phyloP scores from a whole-genome alignment of 1,139 yeast species.

The Blastobotrys indianensis region DNA sequence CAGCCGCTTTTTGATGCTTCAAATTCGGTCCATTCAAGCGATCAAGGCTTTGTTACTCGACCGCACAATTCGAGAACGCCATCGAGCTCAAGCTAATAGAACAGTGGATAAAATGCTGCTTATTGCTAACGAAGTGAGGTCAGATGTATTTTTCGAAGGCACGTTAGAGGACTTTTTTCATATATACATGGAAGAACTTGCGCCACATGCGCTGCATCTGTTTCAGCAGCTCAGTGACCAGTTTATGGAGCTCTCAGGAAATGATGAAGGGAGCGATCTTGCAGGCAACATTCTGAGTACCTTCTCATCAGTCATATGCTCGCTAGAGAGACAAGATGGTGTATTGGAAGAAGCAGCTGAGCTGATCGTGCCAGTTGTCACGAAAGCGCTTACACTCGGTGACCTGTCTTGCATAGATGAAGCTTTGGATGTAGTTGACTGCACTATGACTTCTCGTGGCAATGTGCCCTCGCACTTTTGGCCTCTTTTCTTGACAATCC shows the following conservation, averaged over 20 bases:
- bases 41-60: not conserved
- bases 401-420: too few species aligned
- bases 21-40: slow-evolving; percentile 5
- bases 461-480: too few species aligned
- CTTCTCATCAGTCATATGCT: slow-evolving; percentile 11
- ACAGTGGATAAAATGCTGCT: slow-evolving; percentile 14
- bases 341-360: slow-evolving; percentile 10
- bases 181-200: slow-evolving; percentile 12
- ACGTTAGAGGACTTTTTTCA: slow-evolving; percentile 14
- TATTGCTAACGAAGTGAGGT: slow-evolving; percentile 11
- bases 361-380: slow-evolving; percentile 4
- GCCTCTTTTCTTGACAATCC: too few species aligned
- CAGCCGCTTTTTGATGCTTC: slow-evolving; percentile 1
- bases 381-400: too few species aligned
- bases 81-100: slow-evolving; percentile 7
- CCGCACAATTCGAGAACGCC: slow-evolving; percentile 5
- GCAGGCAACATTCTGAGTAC: slow-evolving; percentile 13
- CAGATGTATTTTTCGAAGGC: slow-evolving; percentile 14
- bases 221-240: slow-evolving; percentile 12
- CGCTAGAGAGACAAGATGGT: slow-evolving; percentile 10
- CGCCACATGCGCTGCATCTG: slow-evolving; percentile 14
- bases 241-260: slow-evolving; percentile 3
- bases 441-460: too few species aligned
- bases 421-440: too few species aligned
- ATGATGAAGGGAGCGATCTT: not conserved